Percentiles rank a stretch among this genome's conserved stretches.
Evolutionary conservation across 2,329 filamentous ascomycete species (phyloP).

Genomic region (Dactylella cylindrospora): DNA sequence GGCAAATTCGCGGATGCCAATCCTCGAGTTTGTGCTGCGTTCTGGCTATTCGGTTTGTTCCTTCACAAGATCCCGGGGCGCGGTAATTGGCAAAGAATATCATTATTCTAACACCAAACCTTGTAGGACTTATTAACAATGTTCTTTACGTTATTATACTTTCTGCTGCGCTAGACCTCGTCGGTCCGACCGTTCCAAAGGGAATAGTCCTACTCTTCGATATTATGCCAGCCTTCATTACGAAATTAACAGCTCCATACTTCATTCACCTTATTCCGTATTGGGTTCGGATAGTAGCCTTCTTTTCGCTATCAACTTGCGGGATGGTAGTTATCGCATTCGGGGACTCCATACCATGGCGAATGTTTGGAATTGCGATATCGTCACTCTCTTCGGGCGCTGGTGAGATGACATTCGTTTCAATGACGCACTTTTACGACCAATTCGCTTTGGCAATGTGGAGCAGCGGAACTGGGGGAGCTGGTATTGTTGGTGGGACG

Average conservation of each 20-base stretch:
- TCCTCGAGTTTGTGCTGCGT: slow-evolving; percentile 72
- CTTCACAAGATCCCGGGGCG: slow-evolving; percentile 6
- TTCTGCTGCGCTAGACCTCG: slow-evolving; percentile 90
- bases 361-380: slow-evolving; percentile 79
- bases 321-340: slow-evolving; percentile 90
- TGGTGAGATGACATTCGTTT: slow-evolving; percentile 87
- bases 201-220: slow-evolving; percentile 90
- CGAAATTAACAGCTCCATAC: slow-evolving; percentile 87
- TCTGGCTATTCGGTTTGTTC: slow-evolving; percentile 84
- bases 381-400: slow-evolving; percentile 82
- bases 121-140: slow-evolving; percentile 84
- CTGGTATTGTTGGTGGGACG: slow-evolving; percentile 81
- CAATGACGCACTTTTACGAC: slow-evolving; percentile 90
- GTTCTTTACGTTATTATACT: slow-evolving; percentile 97
- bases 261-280: slow-evolving; percentile 90
- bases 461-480: slow-evolving; percentile 88
- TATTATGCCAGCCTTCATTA: slow-evolving; percentile 83
- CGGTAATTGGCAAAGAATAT: slow-evolving; percentile 17
- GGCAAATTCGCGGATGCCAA: slow-evolving; percentile 68
- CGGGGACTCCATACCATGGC: slow-evolving; percentile 69
- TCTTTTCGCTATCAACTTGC: slow-evolving; percentile 71
- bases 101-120: slow-evolving; percentile 20
- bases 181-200: slow-evolving; percentile 82
- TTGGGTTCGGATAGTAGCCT: slow-evolving; percentile 68
- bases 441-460: slow-evolving; percentile 83